These are phyloP conservation scores for Phytophthora lateralis DNA, from an alignment of 352 stramenopile genomes.

Conservation along the genomic window DNA sequence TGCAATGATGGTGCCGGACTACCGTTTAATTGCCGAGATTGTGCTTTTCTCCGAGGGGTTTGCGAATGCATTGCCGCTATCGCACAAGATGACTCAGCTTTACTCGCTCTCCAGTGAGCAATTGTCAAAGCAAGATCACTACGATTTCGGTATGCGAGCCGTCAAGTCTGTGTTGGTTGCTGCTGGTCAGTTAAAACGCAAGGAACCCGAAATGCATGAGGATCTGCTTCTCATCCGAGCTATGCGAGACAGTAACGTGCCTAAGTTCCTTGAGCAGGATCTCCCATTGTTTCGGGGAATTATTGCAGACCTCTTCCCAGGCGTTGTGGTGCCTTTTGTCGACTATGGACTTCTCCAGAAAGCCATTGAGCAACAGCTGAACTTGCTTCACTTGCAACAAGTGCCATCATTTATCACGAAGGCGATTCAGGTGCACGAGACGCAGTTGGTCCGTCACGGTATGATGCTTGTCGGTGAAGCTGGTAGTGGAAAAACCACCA, in stretches of 20 bases:
- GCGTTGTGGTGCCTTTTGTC: conserved; percentile 93
- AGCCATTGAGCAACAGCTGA: conserved; percentile 84
- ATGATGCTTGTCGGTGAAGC: conserved; percentile 96
- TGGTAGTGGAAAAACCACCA: conserved; percentile 89
- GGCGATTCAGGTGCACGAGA: conserved; percentile 91
- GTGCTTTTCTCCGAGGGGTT: conserved; percentile 95
- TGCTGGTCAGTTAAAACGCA: conserved; percentile 93
- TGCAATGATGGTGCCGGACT: conserved; percentile 96
- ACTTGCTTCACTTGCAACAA: conserved; percentile 77
- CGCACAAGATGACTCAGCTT: conserved; percentile 95
- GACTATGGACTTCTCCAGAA: conserved; percentile 93
- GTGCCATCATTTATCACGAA: conserved; percentile 88
- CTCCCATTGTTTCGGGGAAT: conserved; percentile 94
- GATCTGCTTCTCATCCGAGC: conserved; percentile 95
- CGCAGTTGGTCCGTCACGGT: conserved; percentile 91
- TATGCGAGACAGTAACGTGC: conserved; percentile 96
- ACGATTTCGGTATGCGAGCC: conserved; percentile 95
- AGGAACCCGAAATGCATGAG: conserved; percentile 94
- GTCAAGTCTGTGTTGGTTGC: conserved; percentile 95
- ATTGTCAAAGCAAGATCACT: conserved; percentile 95
- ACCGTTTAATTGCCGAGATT: conserved; percentile 94
- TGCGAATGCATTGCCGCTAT: conserved; percentile 91
- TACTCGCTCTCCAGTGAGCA: conserved; percentile 94
- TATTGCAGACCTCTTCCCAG: conserved; percentile 94
- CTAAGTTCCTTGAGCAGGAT: conserved; percentile 95